Evolutionary conservation across 2,329 filamentous ascomycete genomes (phyloP), one percentile per base, ranked within the genome.

Genomic region (Onygena corvina): DNA sequence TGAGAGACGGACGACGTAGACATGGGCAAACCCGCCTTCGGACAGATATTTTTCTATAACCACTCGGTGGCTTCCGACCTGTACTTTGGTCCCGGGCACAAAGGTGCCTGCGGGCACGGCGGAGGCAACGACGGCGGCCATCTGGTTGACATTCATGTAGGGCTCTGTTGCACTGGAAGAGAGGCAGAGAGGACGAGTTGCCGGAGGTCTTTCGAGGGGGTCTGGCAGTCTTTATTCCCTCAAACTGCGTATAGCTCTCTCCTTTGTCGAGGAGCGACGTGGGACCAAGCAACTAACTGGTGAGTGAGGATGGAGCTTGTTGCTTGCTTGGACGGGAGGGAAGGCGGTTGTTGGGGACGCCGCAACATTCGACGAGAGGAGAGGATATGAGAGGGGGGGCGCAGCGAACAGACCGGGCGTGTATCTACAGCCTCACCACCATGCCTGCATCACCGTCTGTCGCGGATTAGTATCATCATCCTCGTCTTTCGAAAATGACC

Each of bases 1-100:
- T 29, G 87, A 81, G 53, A 96, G 73, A 65, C 85, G 87, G 64
- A 96, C 92, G 46, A 96, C 82, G 70, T 98, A 98, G 61, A 98
- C 92, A 68, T 98, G 92, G 59, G 92, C 92, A 63, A 98, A 98
- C 34, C 92, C 92, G 58, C 92, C 92, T 71, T 98, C 92, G 54
- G 92, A 96, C 45, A 98, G 82, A 69, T 98, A 98, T 67, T 90
- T 92, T 64, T 95, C 88, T 58, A 98, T 93, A 47, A 93, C 78
- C 52, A 96, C 89, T 56, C 88, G 83, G 67, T 98, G 92, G 64
- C 77, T 80, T 64, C 92, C 92, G 50, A 95, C 87, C 64, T 94
- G 89, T 61, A 98, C 93, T 74, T 96, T 95, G 55, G 92, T 98
- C 36, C 90, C 90, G 4, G 92, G 82, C 47, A 83, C 72, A 66